phyloP scores from a whole-genome alignment of 139 green algal species.

The Micromonas pusilla region DNA sequence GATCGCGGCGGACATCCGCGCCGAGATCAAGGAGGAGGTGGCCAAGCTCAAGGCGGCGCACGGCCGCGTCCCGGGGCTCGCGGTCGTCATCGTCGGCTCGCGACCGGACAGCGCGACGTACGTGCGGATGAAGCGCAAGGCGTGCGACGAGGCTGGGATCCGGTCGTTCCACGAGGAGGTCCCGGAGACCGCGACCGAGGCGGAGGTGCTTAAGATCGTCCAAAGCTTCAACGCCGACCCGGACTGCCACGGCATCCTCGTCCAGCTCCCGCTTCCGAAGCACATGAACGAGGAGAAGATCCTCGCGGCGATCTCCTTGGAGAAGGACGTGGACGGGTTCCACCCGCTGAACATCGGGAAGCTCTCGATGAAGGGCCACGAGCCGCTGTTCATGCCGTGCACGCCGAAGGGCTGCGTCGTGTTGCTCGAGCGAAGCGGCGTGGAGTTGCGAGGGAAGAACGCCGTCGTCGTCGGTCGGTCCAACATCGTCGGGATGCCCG shows the following conservation, averaged over 20 bases:
- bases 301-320: slow-evolving; percentile 65
- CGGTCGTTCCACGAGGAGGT: slow-evolving; percentile 34
- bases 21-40: slow-evolving; percentile 43
- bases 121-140: slow-evolving; percentile 84
- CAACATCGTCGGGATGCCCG: slow-evolving; percentile 93
- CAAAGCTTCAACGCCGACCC: slow-evolving; percentile 64
- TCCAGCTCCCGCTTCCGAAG: slow-evolving; percentile 90
- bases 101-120: slow-evolving; percentile 88
- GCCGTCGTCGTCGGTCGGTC: slow-evolving; percentile 83
- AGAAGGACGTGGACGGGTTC: slow-evolving; percentile 96
- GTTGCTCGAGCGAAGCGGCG: slow-evolving; percentile 48
- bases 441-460: slow-evolving; percentile 49
- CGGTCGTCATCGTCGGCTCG: slow-evolving; percentile 83
- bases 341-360: slow-evolving; percentile 88
- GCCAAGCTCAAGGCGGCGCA: slow-evolving; percentile 20
- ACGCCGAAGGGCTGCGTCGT: slow-evolving; percentile 55
- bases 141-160: slow-evolving; percentile 58
- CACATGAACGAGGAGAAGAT: slow-evolving; percentile 85
- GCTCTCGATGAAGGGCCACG: slow-evolving; percentile 64
- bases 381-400: slow-evolving; percentile 66
- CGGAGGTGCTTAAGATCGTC: slow-evolving; percentile 52
- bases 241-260: slow-evolving; percentile 87
- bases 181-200: slow-evolving; percentile 36
- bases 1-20: slow-evolving; percentile 39
- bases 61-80: slow-evolving; percentile 55